These are phyloP conservation scores for Colletotrichum coccodes DNA, from an alignment of 2,329 filamentous ascomycete genomes.

Conservation along the genomic window DNA sequence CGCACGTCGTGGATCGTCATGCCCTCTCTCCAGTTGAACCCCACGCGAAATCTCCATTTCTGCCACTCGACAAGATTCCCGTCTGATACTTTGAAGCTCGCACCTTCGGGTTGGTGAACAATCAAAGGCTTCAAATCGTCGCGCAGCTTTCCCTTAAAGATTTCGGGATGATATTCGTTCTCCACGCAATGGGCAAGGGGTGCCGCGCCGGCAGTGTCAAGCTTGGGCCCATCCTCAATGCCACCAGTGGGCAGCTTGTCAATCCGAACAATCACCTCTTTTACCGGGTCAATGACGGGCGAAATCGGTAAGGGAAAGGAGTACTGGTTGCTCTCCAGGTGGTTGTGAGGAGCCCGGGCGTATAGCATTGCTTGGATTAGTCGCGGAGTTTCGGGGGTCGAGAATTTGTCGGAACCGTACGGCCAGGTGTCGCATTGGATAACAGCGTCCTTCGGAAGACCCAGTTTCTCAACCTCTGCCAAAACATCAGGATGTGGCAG, in stretches of 20 bases:
- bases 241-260: background rate
- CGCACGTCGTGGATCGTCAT: conserved; percentile 67
- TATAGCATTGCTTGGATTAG: background rate
- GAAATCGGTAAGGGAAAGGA: background rate
- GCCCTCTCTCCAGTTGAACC: conserved; percentile 68
- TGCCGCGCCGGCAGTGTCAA: background rate
- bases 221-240: background rate
- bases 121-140: conserved; percentile 68
- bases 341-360: background rate
- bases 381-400: background rate
- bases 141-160: background rate
- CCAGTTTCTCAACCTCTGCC: background rate
- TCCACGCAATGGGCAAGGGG: background rate
- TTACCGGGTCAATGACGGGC: background rate
- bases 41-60: conserved; percentile 65
- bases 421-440: too few relatives aligned
- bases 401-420: too few relatives aligned
- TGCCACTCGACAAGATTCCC: conserved; percentile 33
- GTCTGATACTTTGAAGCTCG: conserved; percentile 59
- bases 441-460: background rate
- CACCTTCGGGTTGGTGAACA: conserved; percentile 68
- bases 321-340: background rate
- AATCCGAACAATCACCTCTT: background rate
- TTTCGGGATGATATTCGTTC: background rate
- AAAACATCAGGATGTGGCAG: background rate